These are phyloP conservation scores for Pyricularia grisea DNA, from an alignment of 2,329 filamentous ascomycete species.

Conservation along the genomic window DNA sequence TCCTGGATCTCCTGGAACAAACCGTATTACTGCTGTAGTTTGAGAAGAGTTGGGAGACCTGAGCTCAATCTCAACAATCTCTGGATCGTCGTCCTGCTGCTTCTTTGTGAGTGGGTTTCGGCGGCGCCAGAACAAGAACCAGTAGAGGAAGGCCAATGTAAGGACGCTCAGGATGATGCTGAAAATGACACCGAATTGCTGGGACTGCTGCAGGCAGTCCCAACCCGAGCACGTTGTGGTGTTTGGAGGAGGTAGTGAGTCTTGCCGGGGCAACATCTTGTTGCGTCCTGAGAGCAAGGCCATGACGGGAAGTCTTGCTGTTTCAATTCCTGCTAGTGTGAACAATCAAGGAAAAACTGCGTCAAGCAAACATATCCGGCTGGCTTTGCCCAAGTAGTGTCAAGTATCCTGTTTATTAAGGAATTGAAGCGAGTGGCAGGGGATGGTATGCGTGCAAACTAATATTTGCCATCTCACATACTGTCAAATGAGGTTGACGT, in stretches of 20 bases:
- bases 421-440: neutral
- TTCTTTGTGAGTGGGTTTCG: neutral
- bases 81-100: neutral
- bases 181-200: constrained; percentile 1
- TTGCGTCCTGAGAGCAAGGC: neutral
- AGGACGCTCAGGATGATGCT: neutral
- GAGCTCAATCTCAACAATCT: neutral
- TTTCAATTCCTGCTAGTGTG: neutral
- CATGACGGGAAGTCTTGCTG: neutral
- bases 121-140: neutral
- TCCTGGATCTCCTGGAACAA: neutral
- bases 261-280: neutral
- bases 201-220: neutral
- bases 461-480: neutral
- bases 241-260: constrained; percentile 8
- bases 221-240: constrained; percentile 9
- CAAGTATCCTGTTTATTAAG: neutral
- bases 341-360: neutral
- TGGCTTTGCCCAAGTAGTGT: neutral
- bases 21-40: neutral
- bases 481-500: neutral
- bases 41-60: neutral
- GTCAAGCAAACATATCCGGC: neutral
- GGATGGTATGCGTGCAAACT: neutral
- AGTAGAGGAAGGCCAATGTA: neutral